Conservation (phyloP, 768 basidiomycete genomes). For the Leccinum disarticulatum region DNA sequence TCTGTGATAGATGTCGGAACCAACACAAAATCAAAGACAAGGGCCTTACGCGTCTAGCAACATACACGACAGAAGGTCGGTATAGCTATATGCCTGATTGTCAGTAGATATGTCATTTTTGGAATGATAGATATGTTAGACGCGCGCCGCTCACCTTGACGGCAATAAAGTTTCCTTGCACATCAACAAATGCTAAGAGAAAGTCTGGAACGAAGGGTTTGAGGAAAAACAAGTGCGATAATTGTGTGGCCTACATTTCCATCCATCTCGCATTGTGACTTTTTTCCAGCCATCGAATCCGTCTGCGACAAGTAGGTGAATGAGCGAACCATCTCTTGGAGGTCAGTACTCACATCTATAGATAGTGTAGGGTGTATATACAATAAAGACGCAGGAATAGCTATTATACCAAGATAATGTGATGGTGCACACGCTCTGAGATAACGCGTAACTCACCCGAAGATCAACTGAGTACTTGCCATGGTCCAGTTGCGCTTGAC, state of each 20-base stretch:
- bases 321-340: not conserved
- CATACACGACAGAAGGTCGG: conserved; percentile 86
- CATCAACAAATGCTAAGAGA: conserved; percentile 76
- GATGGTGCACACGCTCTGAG: not conserved
- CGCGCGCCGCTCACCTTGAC: conserved; percentile 51
- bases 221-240: not conserved
- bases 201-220: conserved; percentile 50
- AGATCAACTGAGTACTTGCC: conserved; percentile 78
- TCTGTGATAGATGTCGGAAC: too few relatives aligned
- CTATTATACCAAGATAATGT: conserved; percentile 35
- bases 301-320: conserved; percentile 43
- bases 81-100: conserved; percentile 72
- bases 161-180: conserved; percentile 83
- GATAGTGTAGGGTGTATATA: conserved; percentile 89
- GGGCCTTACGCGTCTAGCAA: conserved; percentile 74
- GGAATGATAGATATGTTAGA: not conserved
- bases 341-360: conserved; percentile 62
- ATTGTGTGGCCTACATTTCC: conserved; percentile 66
- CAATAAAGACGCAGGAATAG: conserved; percentile 67
- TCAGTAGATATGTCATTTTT: not conserved
- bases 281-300: conserved; percentile 78
- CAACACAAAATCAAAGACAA: not conserved
- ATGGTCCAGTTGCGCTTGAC: conserved; percentile 64
- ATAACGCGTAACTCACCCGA: conserved; percentile 53
- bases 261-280: conserved; percentile 73